Base-by-base conservation (phyloP, 2,329 filamentous ascomycete species). In the Orbilia blumenaviensis region DNA sequence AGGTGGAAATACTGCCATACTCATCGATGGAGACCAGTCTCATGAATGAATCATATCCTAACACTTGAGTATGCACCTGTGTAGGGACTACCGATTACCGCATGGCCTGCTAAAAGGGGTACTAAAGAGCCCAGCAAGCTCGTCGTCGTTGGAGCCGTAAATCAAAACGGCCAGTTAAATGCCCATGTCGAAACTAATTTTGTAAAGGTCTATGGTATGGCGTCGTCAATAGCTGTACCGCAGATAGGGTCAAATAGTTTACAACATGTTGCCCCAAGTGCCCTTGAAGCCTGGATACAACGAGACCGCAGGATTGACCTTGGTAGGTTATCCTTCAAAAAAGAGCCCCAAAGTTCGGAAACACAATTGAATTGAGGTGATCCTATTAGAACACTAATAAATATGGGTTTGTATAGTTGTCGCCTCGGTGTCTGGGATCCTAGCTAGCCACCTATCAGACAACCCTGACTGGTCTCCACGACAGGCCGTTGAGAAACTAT, bases 201-300 rank as follows among this genome's bases (percentile, higher is more conserved):
- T 63, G 66, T 71, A 21, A 56, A 54, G 8, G 46, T 56, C 3
- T 71, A 71, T 18, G 46, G 56, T 6, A 16, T 46, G 1, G n/a
- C 52, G n/a, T n/a, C 36, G 6, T 10, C 12, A 9, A 29, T 61
- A 12, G 32, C 36, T 1, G 23, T 68, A 5, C 62, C 64, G 0
- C 12, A 7, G 14, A 38, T 69, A 34, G 21, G 10, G 9, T 46
- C 61, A 9, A 52, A 52, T 7, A 12, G 10, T n/a, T n/a, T n/a
- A n/a, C n/a, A n/a, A n/a, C n/a, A n/a, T n/a, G n/a, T n/a, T n/a
- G n/a, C n/a, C n/a, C n/a, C n/a, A n/a, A n/a, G n/a, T n/a, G n/a
- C n/a, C n/a, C n/a, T n/a, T n/a, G n/a, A n/a, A n/a, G n/a, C n/a
- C n/a, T n/a, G n/a, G 12, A 5, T 60, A 60, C n/a, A 2, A 16